Evolutionary conservation across 2,329 filamentous ascomycete species (phyloP).

Genomic region (Cercospora sp.): DNA sequence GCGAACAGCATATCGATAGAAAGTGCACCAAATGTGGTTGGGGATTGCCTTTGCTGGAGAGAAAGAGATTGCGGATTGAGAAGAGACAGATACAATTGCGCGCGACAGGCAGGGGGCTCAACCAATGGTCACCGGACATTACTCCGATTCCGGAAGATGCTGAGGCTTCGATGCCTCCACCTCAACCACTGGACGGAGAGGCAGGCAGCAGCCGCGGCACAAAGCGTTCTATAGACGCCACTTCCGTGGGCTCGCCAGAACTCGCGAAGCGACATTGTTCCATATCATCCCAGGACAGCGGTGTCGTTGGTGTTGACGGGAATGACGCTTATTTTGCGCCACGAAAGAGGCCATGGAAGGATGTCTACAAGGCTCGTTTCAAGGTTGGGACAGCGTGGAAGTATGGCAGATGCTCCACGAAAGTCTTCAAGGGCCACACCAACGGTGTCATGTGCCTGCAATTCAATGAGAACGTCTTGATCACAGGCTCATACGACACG

Average conservation of each 20-base stretch:
- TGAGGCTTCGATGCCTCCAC: slow-evolving; percentile 7
- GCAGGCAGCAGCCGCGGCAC: slow-evolving; percentile 13
- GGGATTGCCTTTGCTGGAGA: slow-evolving; percentile 85
- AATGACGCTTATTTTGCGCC: slow-evolving; percentile 53
- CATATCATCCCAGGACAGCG: slow-evolving; percentile 21
- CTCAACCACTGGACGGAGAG: slow-evolving; percentile 11
- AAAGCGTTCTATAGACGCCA: slow-evolving; percentile 28
- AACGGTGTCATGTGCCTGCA: slow-evolving; percentile 82
- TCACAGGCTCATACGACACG: slow-evolving; percentile 90
- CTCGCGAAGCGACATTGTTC: slow-evolving; percentile 33
- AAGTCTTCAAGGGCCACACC: slow-evolving; percentile 79
- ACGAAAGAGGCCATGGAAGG: slow-evolving; percentile 78
- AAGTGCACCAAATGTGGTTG: slow-evolving; percentile 96
- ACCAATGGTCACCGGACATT: slow-evolving; percentile 54
- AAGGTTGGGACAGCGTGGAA: slow-evolving; percentile 98
- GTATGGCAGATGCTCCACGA: slow-evolving; percentile 82
- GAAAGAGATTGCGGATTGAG: slow-evolving; percentile 82
- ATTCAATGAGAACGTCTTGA: slow-evolving; percentile 86
- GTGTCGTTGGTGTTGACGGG: slow-evolving; percentile 18
- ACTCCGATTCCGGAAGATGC: slow-evolving; percentile 49
- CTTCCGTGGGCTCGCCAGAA: slow-evolving; percentile 29
- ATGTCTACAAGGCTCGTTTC: slow-evolving; percentile 92
- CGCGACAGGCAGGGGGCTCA: slow-evolving; percentile 59
- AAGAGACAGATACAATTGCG: slow-evolving; percentile 79
- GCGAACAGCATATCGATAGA: slow-evolving; percentile 90